phyloP scores from a whole-genome alignment of 495 filamentous ascomycete species.

The Penicillium waksmanii region DNA sequence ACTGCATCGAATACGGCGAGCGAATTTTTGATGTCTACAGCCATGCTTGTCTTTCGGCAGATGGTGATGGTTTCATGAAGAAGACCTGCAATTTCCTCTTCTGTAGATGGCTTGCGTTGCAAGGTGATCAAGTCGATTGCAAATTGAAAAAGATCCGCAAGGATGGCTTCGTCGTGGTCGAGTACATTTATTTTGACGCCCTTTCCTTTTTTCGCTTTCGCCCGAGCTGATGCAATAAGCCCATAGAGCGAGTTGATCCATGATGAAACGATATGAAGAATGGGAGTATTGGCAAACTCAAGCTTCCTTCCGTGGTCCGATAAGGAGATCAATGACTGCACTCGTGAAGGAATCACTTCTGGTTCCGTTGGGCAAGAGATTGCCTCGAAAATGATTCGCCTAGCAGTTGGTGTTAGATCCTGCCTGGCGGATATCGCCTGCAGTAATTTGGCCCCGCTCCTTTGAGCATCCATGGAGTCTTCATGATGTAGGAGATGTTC shows the following conservation, averaged over 20 bases:
- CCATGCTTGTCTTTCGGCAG: constrained; percentile 73
- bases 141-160: constrained; percentile 72
- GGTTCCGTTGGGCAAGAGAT: constrained; percentile 40
- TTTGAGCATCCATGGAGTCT: constrained; percentile 42
- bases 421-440: constrained; percentile 47
- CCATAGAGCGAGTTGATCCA: constrained; percentile 48
- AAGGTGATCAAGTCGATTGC: constrained; percentile 81
- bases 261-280: constrained; percentile 46
- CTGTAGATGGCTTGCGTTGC: constrained; percentile 74
- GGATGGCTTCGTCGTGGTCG: constrained; percentile 63
- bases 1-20: constrained; percentile 78
- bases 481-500: constrained; percentile 45
- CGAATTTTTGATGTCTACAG: constrained; percentile 74
- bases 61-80: constrained; percentile 71
- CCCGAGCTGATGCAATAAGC: constrained; percentile 37
- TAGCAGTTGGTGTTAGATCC: constrained; percentile 42
- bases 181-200: constrained; percentile 46
- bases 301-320: constrained; percentile 52
- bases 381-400: constrained; percentile 41
- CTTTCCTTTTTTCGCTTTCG: constrained; percentile 57
- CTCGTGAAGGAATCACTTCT: constrained; percentile 46
- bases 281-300: constrained; percentile 45
- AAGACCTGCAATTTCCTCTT: constrained; percentile 66
- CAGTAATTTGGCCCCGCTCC: constrained; percentile 39
- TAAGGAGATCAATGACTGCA: constrained; percentile 46